These are phyloP conservation scores for Agaricus sinodeliciosus DNA, from an alignment of 768 basidiomycete species.

Conservation along the genomic window DNA sequence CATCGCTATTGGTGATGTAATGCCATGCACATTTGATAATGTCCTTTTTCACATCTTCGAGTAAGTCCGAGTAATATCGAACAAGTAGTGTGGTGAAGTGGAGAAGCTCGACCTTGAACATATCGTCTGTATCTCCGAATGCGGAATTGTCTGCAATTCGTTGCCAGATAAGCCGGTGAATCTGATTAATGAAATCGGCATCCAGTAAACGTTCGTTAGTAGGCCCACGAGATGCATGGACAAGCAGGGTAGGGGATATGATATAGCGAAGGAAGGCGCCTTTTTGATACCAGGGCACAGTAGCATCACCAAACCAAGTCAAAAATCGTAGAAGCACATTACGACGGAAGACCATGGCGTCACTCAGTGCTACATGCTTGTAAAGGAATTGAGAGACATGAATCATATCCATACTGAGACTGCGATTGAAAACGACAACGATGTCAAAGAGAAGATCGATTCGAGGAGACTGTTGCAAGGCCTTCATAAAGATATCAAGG, in stretches of 20 bases:
- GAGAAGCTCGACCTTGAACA: slow-evolving; percentile 85
- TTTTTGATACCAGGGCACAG: slow-evolving; percentile 69
- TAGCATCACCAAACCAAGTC: slow-evolving; percentile 68
- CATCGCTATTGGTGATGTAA: slow-evolving; percentile 71
- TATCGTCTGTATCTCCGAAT: slow-evolving; percentile 66
- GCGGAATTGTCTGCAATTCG: slow-evolving; percentile 53
- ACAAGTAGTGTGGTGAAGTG: slow-evolving; percentile 87
- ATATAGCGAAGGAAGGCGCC: slow-evolving; percentile 74
- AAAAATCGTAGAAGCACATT: slow-evolving; percentile 82
- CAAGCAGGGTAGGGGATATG: slow-evolving; percentile 79
- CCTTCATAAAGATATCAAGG: slow-evolving; percentile 71
- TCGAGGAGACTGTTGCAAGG: slow-evolving; percentile 62
- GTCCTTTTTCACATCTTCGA: slow-evolving; percentile 81
- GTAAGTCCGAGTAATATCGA: slow-evolving; percentile 72
- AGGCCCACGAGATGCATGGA: slow-evolving; percentile 55
- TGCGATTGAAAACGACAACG: slow-evolving; percentile 71
- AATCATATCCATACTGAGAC: slow-evolving; percentile 76
- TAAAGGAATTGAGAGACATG: slow-evolving; percentile 82
- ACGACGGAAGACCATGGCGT: slow-evolving; percentile 65
- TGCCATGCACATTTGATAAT: slow-evolving; percentile 93
- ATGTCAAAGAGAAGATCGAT: slow-evolving; percentile 89
- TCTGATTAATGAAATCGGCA: slow-evolving; percentile 56
- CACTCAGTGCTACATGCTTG: slow-evolving; percentile 70
- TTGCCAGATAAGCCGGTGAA: slow-evolving; percentile 78
- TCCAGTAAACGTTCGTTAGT: slow-evolving; percentile 62